Evolutionary conservation across 768 basidiomycete genomes (phyloP).

Genomic region (Phanerochaete sordida): DNA sequence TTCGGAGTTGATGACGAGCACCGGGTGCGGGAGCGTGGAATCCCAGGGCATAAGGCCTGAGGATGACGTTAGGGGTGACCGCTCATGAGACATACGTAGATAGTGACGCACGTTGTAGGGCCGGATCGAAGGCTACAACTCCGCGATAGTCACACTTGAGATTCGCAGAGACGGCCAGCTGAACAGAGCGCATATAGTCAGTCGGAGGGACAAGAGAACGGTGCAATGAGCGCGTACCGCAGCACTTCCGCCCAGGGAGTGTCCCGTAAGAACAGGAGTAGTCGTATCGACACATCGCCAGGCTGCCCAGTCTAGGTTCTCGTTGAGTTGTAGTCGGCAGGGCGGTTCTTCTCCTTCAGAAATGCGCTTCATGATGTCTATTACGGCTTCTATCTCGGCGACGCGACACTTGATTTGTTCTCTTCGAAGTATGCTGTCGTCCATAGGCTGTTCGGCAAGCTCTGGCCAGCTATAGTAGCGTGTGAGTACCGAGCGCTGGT

Average conservation of each 20-base stretch:
- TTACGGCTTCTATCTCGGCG: slow-evolving; percentile 33
- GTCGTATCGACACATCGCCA: slow-evolving; percentile 19
- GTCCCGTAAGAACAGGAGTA: slow-evolving; percentile 26
- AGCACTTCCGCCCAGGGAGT: slow-evolving; percentile 28
- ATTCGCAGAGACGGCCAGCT: slow-evolving; percentile 24
- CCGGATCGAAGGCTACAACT: slow-evolving; percentile 27
- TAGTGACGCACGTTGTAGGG: slow-evolving; percentile 18
- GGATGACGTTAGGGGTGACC: background rate
- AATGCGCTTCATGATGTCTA: slow-evolving; percentile 21
- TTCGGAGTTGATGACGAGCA: slow-evolving; percentile 37
- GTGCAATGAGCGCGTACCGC: slow-evolving; percentile 17
- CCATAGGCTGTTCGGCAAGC: slow-evolving; percentile 29
- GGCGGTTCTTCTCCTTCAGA: slow-evolving; percentile 6
- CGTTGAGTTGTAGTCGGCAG: background rate
- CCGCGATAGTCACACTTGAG: slow-evolving; percentile 20
- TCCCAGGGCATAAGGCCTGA: slow-evolving; percentile 26
- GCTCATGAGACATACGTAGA: background rate
- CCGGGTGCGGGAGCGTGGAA: slow-evolving; percentile 23
- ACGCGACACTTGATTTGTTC: slow-evolving; percentile 35
- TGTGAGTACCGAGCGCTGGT: background rate
- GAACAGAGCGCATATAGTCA: background rate
- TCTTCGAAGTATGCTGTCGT: slow-evolving; percentile 24
- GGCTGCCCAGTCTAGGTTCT: slow-evolving; percentile 14
- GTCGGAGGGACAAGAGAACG: background rate
- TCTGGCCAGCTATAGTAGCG: slow-evolving; percentile 18